A percentile compares a stretch with the other conserved stretches of the same genome.
phyloP scores from a whole-genome alignment of 345 rosid genomes.

The Tarenaya hassleriana region DNA sequence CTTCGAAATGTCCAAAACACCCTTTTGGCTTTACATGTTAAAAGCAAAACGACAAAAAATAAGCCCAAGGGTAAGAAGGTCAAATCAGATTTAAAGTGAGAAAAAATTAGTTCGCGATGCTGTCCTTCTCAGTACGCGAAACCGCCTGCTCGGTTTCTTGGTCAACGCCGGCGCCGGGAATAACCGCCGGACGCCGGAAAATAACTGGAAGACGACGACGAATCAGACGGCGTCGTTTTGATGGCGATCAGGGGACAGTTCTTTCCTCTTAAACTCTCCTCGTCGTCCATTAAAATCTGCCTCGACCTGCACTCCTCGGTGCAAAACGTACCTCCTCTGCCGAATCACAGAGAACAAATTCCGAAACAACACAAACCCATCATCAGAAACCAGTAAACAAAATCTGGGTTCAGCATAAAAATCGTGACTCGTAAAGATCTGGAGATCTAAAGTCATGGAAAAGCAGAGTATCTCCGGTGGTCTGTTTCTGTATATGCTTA shows the following conservation, averaged over 20 bases:
- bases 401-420: background rate
- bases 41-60: conserved; percentile 30
- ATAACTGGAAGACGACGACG: conserved; percentile 28
- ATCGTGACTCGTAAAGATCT: background rate
- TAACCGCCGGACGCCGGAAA: conserved; percentile 29
- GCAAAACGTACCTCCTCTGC: conserved; percentile 78
- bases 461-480: background rate
- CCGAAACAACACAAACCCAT: conserved; percentile 6
- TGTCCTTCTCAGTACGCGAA: conserved; percentile 39
- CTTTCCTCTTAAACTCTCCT: conserved; percentile 41
- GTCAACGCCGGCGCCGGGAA: conserved; percentile 36
- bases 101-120: background rate
- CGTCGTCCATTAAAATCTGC: conserved; percentile 81
- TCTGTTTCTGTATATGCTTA: conserved; percentile 22
- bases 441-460: background rate
- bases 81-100: background rate
- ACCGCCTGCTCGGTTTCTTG: conserved; percentile 54
- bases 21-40: conserved; percentile 30
- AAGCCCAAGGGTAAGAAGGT: conserved; percentile 30
- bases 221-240: conserved; percentile 22
- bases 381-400: background rate
- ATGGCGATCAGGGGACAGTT: conserved; percentile 43
- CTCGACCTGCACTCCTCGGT: conserved; percentile 89
- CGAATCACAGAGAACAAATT: background rate
- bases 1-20: conserved; percentile 15